Conservation (phyloP, 768 basidiomycete species). For the Tulasnella sp. region DNA sequence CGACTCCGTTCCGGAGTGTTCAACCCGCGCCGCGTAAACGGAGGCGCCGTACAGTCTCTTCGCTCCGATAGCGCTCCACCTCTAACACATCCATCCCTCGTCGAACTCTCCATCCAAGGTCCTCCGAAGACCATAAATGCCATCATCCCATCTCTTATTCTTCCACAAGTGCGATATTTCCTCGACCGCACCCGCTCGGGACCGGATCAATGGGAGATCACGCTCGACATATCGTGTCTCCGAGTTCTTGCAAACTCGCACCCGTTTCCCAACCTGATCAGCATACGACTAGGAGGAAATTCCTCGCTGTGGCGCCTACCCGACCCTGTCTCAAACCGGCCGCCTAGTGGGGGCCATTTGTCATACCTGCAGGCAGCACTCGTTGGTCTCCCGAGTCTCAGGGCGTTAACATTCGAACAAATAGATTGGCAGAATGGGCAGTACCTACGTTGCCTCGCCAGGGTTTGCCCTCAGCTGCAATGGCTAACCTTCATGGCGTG, state of each 20-base stretch:
- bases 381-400: neutral
- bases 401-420: neutral
- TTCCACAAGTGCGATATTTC: neutral
- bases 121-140: neutral
- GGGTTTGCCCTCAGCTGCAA: neutral
- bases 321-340: neutral
- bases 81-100: neutral
- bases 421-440: neutral
- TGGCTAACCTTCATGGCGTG: neutral
- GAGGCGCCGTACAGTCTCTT: neutral
- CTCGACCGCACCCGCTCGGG: neutral
- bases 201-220: neutral
- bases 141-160: neutral
- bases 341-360: neutral
- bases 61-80: neutral
- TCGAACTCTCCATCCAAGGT: neutral
- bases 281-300: neutral
- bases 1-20: neutral
- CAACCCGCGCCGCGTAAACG: neutral
- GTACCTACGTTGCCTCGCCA: neutral
- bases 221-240: neutral
- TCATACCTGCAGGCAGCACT: neutral
- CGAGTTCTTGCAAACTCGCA: neutral
- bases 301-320: neutral
- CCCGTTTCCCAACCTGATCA: neutral